A percentile compares a stretch with the other conserved stretches of the same genome.
Conservation (phyloP, 495 filamentous ascomycete species). For the Clavariopsis aquatica region DNA sequence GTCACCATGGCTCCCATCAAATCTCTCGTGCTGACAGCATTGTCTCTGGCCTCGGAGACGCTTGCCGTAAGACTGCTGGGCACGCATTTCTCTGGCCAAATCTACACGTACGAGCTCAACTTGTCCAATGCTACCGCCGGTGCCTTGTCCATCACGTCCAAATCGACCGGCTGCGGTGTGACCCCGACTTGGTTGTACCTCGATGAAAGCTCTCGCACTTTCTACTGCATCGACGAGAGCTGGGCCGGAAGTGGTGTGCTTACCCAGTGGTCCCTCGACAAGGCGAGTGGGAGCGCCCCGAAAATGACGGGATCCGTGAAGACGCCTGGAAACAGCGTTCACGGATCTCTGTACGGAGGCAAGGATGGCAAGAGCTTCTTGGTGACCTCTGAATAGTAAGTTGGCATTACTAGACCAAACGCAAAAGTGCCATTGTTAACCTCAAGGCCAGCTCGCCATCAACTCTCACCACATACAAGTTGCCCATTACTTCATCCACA, state of each 20-base stretch:
- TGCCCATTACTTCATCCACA: constrained; percentile 34
- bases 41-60: constrained; percentile 14
- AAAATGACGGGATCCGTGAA: not conserved
- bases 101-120: constrained; percentile 8
- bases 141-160: constrained; percentile 1
- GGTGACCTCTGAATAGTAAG: constrained; percentile 45
- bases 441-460: constrained; percentile 15
- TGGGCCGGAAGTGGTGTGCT: constrained; percentile 11
- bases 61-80: constrained; percentile 19
- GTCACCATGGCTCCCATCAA: constrained; percentile 19
- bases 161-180: constrained; percentile 18
- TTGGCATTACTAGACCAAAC: no score
- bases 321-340: constrained; percentile 20
- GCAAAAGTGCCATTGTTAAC: no score
- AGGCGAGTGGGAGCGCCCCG: not conserved
- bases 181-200: constrained; percentile 28
- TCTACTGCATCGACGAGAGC: constrained; percentile 35
- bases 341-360: constrained; percentile 17
- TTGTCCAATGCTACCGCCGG: constrained; percentile 6
- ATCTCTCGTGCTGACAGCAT: not conserved
- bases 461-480: constrained; percentile 25
- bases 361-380: constrained; percentile 26
- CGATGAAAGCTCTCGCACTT: constrained; percentile 1
- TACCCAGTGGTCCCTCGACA: not conserved
- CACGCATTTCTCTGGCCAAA: constrained; percentile 23